Percentiles rank a stretch among this genome's conserved stretches.
Evolutionary conservation across 2,329 filamentous ascomycete species (phyloP).

Genomic region (Colletotrichum orchidophilum): DNA sequence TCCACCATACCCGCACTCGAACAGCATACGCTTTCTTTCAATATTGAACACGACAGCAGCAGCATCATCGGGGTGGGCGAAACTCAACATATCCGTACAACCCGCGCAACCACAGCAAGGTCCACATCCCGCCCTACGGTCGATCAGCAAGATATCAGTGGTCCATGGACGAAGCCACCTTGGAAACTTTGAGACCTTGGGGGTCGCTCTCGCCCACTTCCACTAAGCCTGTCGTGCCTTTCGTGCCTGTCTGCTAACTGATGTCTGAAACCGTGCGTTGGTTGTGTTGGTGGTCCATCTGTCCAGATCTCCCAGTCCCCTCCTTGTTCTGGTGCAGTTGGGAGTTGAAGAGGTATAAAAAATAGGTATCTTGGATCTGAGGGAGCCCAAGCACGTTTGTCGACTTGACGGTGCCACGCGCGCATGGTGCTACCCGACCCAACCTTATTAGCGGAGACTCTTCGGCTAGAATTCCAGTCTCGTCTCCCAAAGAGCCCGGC

Average conservation of each 20-base stretch:
- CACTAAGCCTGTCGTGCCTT: no score
- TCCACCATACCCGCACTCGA: not conserved
- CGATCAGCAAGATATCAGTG: not conserved
- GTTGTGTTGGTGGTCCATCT: not conserved
- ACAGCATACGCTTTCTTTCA: not conserved
- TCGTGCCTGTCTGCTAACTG: not conserved
- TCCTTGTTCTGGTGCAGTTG: no score
- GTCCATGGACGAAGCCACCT: not conserved
- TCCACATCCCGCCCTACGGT: conserved; percentile 1
- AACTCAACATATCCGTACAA: not conserved
- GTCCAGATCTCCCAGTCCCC: no score
- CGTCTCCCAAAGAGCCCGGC: not conserved
- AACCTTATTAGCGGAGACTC: not conserved
- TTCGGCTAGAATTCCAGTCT: not conserved
- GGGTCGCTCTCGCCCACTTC: not conserved
- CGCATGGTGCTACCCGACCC: not conserved
- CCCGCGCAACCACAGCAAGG: not conserved
- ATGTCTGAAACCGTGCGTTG: conserved; percentile 9
- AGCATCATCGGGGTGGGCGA: not conserved
- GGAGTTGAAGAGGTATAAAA: no score
- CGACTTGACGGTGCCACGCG: not conserved
- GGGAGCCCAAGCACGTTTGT: not conserved
- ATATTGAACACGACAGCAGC: not conserved
- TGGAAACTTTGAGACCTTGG: not conserved
- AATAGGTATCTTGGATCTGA: no score